Base-by-base conservation (phyloP, 1,139 yeast genomes). In the Candida sojae region DNA sequence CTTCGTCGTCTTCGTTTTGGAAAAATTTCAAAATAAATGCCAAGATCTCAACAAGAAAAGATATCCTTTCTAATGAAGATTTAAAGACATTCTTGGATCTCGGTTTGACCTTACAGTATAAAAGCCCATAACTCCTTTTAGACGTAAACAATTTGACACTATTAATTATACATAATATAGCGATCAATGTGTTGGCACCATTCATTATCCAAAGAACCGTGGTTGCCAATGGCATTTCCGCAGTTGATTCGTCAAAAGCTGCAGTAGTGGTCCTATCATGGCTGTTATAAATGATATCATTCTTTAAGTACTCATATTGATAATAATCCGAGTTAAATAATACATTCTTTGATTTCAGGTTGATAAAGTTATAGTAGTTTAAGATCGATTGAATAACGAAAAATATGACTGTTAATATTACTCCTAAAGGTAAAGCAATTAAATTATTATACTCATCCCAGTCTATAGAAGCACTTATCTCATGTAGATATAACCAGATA, bases 401-500 rank as follows among this genome's bases (percentile, higher is more conserved):
- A 17, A 41, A 41, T 6, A 33, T 13, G 8, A 33, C 6, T 26
- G 38, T 41, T 6, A 50, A 35, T 10, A 34, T 29, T 1, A 49
- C 17, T 5, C 62, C 61, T 4, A 56, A 37, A 4, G 54, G 56
- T 28, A 57, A 44, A 11, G 58, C 59, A 3, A 56, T 38, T 33
- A 53, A 43, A 3, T 42, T 13, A 25, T 52, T 31, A 52, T 80
- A 73, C 1, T 73, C 69, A 55, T 86, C 90, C 91, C 91, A 86
- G 50, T 85, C 88, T 5, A 84, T 77, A 5, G 83, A 68, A 43
- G 76, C 74, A 17, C 82, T 55, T 10, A 67, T 58, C 59, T 86
- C 91, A 56, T 82, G 82, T 34, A 80, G 45, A 43, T 74, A 70
- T 4, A 85, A 68, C 46, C 75, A 71, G 33, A 78, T 54, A 58